These are phyloP conservation scores for Salix udensis DNA, from an alignment of 345 rosid genomes.

Conservation along the genomic window DNA sequence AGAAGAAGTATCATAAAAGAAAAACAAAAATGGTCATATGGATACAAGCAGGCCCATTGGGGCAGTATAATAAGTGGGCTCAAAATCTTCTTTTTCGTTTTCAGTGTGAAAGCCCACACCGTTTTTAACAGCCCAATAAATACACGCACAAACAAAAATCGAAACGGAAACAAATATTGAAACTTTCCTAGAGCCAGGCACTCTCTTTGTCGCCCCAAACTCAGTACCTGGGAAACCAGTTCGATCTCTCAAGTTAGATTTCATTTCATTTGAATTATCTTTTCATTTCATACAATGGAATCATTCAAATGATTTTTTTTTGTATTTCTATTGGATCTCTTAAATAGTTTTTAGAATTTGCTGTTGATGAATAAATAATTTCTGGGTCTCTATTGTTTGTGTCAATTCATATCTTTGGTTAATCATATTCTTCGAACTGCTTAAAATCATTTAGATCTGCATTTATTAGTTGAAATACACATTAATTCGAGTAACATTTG, in stretches of 20 bases:
- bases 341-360: not conserved
- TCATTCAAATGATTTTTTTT: not conserved
- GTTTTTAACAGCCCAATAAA: not conserved
- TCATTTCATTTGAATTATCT: not conserved
- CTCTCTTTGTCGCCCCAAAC: not conserved
- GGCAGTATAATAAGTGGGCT: not conserved
- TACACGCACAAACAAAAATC: not conserved
- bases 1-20: too few relatives aligned
- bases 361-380: not conserved
- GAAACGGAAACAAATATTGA: too few relatives aligned
- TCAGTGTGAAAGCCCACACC: not conserved
- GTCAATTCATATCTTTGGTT: not conserved
- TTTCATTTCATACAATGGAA: not conserved
- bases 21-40: too few relatives aligned
- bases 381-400: not conserved
- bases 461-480: not conserved
- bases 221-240: not conserved
- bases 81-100: not conserved
- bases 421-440: not conserved
- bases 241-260: not conserved
- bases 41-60: not conserved
- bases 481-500: not conserved
- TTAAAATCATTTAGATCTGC: not conserved
- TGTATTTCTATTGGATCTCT: not conserved
- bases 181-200: too few relatives aligned